phyloP scores from a whole-genome alignment of 1,284 basidiomycete genomes.

The Porphyrellus sp. region DNA sequence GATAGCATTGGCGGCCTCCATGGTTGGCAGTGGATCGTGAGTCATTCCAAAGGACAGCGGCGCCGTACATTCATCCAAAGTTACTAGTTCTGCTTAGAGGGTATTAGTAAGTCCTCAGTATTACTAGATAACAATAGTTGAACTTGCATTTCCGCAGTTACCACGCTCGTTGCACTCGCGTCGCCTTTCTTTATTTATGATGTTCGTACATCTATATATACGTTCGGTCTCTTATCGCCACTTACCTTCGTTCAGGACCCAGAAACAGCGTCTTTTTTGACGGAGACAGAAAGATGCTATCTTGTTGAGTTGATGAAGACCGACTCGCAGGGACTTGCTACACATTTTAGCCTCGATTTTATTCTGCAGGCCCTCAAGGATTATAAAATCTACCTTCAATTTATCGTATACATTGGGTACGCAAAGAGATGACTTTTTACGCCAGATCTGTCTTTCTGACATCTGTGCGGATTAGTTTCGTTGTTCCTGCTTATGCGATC shows the following conservation, averaged over 20 bases:
- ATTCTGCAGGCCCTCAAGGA: conserved; percentile 42
- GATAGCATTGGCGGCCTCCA: conserved; percentile 36
- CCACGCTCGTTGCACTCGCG: conserved; percentile 37
- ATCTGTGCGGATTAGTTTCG: conserved; percentile 30
- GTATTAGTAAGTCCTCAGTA: conserved; percentile 17
- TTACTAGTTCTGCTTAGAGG: conserved; percentile 35
- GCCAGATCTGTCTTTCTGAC: not conserved
- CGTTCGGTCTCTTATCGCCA: not conserved
- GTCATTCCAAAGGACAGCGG: conserved; percentile 10
- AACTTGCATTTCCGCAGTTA: conserved; percentile 21
- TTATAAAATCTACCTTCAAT: conserved; percentile 45
- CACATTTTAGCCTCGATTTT: conserved; percentile 35
- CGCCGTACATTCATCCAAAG: not conserved
- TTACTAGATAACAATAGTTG: not conserved
- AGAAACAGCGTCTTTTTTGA: conserved; percentile 44
- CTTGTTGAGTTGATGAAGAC: conserved; percentile 38
- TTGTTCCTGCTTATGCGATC: conserved; percentile 53
- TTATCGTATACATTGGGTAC: conserved; percentile 42
- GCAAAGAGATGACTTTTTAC: conserved; percentile 1
- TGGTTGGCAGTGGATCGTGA: conserved; percentile 48
- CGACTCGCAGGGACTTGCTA: conserved; percentile 35
- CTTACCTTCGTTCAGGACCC: conserved; percentile 36
- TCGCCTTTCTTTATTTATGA: conserved; percentile 45
- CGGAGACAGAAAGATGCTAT: conserved; percentile 35
- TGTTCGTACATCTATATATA: conserved; percentile 22